phyloP scores from a whole-genome alignment of 768 basidiomycete genomes.

The Lactarius psammicola region DNA sequence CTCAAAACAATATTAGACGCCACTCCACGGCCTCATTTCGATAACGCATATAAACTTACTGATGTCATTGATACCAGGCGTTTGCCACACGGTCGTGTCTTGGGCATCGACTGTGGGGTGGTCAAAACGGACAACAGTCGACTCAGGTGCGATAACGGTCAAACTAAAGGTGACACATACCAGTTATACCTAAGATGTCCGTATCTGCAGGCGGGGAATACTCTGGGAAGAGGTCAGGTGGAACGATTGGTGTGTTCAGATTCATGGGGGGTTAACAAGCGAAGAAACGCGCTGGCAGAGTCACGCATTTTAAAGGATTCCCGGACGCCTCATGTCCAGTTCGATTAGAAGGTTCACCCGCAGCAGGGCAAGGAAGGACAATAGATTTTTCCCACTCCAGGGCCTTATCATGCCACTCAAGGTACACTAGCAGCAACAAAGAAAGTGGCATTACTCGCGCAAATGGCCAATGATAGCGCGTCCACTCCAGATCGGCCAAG shows the following conservation, averaged over 20 bases:
- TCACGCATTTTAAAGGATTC: background rate
- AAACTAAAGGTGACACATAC: background rate
- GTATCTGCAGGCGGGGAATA: background rate
- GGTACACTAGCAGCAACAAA: background rate
- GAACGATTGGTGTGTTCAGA: background rate
- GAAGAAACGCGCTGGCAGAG: background rate
- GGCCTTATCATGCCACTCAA: background rate
- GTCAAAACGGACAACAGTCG: background rate
- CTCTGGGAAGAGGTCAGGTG: background rate
- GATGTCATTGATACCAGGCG: background rate
- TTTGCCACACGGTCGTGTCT: background rate
- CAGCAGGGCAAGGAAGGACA: background rate
- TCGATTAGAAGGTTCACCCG: background rate
- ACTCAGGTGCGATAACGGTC: background rate
- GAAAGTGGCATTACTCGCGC: background rate
- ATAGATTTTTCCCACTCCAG: background rate
- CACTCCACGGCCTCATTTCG: background rate
- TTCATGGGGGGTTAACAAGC: background rate
- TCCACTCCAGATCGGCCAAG: background rate
- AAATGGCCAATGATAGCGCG: background rate
- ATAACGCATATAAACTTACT: background rate
- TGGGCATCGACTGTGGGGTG: background rate
- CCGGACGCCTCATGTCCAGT: background rate
- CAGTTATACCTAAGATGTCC: background rate
- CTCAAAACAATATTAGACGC: background rate